Base-by-base conservation (phyloP, 139 green algal genomes). In the Pycnococcus provasolii region DNA sequence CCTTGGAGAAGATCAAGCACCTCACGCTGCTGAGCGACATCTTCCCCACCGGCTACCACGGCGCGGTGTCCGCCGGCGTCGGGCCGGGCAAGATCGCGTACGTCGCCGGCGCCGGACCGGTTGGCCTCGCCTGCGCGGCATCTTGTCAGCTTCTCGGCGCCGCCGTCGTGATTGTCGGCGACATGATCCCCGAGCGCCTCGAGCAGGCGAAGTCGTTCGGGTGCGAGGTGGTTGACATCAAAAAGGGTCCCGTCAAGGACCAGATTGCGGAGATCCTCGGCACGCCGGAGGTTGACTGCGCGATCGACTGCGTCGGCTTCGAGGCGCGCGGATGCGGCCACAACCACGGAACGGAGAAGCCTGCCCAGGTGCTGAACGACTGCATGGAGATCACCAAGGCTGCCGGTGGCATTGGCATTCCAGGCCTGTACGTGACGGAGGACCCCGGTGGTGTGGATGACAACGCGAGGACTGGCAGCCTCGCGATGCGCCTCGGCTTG, bases 21-120 rank as follows among this genome's bases (percentile, higher is more conserved):
- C 55, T 77, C 37, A 72, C 70, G n/a, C 46, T 71, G 6, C 53
- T 77, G 13, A 62, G 42, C 3, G 70, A 77, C 57, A 77, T 77
- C 43, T 72, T 77, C 53, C 70, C 70, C 4, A 77, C 70, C 8
- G 70, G 70, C 1, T 77, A 68, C 55, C 70, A 75, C 46, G 70
- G 70, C 43, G 70, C 70, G 1, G 70, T 77, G n/a, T 72, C 64
- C 15, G 70, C 70, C 3, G 70, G 70, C 51, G 70, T 77, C 8
- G 64, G 70, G 60, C 68, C 68, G 4, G 68, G 68, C 2, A 63
- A 45, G 3, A 75, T 50, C 3, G 69, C 70, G 60, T 75, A 75
- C 51, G 55, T 75, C 2, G 69, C 69, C 3, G 69, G 69, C 26
- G 69, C 69, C 42, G 69, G 69, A 3, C 69, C 69, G 5, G 69